phyloP scores from a whole-genome alignment of 139 green algal species.

The Chlamydomonas asymmetrica region DNA sequence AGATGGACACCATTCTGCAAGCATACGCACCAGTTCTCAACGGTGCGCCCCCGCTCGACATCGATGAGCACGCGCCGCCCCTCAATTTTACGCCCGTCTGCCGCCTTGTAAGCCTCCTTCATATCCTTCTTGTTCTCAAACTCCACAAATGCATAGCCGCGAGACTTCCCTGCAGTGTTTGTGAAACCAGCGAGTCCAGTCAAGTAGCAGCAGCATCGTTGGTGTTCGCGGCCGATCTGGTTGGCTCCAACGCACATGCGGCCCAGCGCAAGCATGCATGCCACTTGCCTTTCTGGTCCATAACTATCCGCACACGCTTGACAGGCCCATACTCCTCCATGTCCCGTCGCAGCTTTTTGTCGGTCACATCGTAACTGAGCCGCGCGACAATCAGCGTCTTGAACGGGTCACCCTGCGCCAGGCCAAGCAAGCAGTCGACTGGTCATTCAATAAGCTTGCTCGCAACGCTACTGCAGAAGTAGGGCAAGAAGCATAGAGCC shows the following conservation, averaged over 20 bases:
- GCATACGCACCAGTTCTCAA: conserved; percentile 75
- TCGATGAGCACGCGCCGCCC: conserved; percentile 78
- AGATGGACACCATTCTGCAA: neutral
- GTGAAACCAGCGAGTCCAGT: too few species aligned
- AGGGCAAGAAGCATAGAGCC: neutral
- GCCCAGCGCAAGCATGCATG: neutral
- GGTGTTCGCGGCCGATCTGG: too few species aligned
- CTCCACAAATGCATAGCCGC: conserved; percentile 90
- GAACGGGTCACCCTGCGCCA: conserved; percentile 82
- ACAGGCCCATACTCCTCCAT: conserved; percentile 91
- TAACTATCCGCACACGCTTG: conserved; percentile 74
- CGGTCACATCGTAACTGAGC: conserved; percentile 80
- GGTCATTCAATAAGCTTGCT: too few species aligned
- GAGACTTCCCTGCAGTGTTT: conserved; percentile 75
- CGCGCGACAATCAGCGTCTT: conserved; percentile 86
- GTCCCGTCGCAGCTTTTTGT: conserved; percentile 77
- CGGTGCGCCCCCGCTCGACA: conserved; percentile 85
- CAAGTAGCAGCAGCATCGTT: too few species aligned
- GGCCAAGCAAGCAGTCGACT: too few species aligned
- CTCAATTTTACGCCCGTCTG: conserved; percentile 82
- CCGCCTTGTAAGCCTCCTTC: conserved; percentile 90
- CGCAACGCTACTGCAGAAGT: neutral
- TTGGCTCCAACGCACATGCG: too few species aligned
- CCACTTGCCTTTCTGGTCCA: conserved; percentile 58
- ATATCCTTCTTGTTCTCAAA: conserved; percentile 92